Evolutionary conservation across 306 rosid species (phyloP).

Genomic region (Neltuma alba): DNA sequence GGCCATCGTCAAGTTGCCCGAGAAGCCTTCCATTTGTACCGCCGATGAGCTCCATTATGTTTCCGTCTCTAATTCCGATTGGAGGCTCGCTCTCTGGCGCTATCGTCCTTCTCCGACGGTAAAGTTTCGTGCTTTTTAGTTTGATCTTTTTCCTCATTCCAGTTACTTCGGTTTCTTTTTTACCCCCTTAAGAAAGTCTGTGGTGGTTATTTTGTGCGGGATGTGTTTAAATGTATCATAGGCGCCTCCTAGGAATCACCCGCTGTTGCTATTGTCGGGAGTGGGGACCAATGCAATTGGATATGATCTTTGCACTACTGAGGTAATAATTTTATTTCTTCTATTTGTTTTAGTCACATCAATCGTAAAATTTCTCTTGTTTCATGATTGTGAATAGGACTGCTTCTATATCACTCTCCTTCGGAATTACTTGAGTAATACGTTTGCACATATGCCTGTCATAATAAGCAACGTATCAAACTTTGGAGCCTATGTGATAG

Average conservation of each 20-base stretch:
- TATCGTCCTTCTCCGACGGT: slow-evolving; percentile 80
- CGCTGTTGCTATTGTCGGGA: slow-evolving; percentile 85
- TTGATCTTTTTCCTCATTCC: not conserved
- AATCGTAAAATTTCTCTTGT: not conserved
- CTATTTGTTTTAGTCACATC: not conserved
- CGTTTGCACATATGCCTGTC: not conserved
- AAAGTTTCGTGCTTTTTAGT: slow-evolving; percentile 19
- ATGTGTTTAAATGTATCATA: slow-evolving; percentile 33
- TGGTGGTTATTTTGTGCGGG: not conserved
- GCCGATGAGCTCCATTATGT: slow-evolving; percentile 98
- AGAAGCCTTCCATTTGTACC: slow-evolving; percentile 83
- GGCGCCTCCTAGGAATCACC: slow-evolving; percentile 93
- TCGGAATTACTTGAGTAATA: not conserved
- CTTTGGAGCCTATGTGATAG: not conserved
- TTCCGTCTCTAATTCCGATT: slow-evolving; percentile 73
- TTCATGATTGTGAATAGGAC: slow-evolving; percentile 3
- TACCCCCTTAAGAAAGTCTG: not conserved
- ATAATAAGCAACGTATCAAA: not conserved
- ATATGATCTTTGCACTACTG: slow-evolving; percentile 92
- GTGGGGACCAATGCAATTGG: slow-evolving; percentile 99
- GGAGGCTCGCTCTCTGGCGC: slow-evolving; percentile 98
- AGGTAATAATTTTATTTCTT: slow-evolving; percentile 42
- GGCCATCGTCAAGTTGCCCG: slow-evolving; percentile 46
- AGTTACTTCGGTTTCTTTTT: not conserved
- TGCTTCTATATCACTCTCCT: slow-evolving; percentile 26